Evolutionary conservation across 345 rosid species (phyloP).

Genomic region (Pugionium dolabratum): DNA sequence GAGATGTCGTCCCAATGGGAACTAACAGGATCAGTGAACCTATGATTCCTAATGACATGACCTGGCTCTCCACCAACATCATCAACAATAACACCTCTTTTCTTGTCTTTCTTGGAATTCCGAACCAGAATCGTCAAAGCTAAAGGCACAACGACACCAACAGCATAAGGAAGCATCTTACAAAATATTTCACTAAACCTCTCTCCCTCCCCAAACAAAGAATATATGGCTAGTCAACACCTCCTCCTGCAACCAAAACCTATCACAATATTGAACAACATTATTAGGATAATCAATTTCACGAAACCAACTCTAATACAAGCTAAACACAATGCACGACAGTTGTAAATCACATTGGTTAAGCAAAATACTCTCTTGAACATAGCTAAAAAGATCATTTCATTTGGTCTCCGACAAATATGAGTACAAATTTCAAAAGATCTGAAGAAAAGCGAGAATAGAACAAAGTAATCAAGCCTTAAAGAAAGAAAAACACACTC

Average conservation of each 20-base stretch:
- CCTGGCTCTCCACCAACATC: constrained; percentile 90
- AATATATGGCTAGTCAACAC: no score
- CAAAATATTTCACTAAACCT: constrained; percentile 7
- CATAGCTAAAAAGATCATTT: no score
- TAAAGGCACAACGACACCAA: constrained; percentile 73
- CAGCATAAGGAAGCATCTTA: constrained; percentile 74
- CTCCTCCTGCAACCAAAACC: background rate
- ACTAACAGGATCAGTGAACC: constrained; percentile 54
- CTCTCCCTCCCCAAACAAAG: no score
- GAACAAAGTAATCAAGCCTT: constrained; percentile 12
- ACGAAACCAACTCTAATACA: background rate
- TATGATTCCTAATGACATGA: constrained; percentile 61
- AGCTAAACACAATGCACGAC: background rate
- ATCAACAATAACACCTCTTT: constrained; percentile 75
- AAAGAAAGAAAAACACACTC: constrained; percentile 5
- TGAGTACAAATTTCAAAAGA: background rate
- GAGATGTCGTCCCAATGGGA: constrained; percentile 76
- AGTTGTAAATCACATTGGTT: constrained; percentile 15
- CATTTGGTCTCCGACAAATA: constrained; percentile 11
- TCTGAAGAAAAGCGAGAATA: constrained; percentile 19
- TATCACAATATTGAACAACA: background rate
- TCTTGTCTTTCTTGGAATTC: constrained; percentile 57
- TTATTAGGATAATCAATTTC: no score
- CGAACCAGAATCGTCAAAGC: constrained; percentile 62
- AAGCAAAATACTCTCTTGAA: background rate